These are phyloP conservation scores for Fusarium nygamai DNA, from an alignment of 2,329 filamentous ascomycete genomes.

Conservation along the genomic window DNA sequence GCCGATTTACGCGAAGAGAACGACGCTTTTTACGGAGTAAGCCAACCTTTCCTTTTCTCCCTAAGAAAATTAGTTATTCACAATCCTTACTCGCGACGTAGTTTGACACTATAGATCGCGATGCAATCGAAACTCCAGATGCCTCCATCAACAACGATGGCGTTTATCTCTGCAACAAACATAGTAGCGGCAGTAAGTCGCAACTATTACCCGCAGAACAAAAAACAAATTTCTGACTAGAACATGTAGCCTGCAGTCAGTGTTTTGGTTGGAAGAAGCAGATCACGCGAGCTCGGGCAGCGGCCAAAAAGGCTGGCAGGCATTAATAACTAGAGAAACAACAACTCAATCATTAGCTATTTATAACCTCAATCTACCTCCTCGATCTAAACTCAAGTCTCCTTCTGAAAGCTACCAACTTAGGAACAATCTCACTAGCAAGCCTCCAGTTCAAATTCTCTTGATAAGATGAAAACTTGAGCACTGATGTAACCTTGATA, in stretches of 20 bases:
- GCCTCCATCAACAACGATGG: rapidly evolving
- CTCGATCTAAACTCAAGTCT: background rate
- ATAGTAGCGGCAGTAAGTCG: background rate
- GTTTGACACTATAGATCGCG: background rate
- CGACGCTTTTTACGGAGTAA: background rate
- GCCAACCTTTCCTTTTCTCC: rapidly evolving
- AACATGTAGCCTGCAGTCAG: rapidly evolving
- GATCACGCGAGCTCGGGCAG: rapidly evolving
- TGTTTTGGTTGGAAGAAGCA: background rate
- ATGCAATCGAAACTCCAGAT: background rate
- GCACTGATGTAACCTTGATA: background rate
- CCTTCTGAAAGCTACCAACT: background rate
- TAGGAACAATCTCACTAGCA: background rate
- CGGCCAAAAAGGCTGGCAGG: background rate
- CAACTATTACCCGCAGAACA: rapidly evolving
- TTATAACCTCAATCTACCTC: background rate
- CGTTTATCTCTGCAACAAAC: background rate
- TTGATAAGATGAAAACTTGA: conserved; percentile 10
- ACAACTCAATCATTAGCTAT: rapidly evolving
- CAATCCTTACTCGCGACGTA: rapidly evolving
- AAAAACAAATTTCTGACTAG: rapidly evolving
- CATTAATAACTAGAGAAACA: rapidly evolving
- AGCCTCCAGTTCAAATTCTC: conserved; percentile 13
- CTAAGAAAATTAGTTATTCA: background rate
- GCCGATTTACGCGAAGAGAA: background rate